Evolutionary conservation across 441 rosid genomes (phyloP), one percentile per base, ranked within the genome.

Genomic region (Manihot esculenta): DNA sequence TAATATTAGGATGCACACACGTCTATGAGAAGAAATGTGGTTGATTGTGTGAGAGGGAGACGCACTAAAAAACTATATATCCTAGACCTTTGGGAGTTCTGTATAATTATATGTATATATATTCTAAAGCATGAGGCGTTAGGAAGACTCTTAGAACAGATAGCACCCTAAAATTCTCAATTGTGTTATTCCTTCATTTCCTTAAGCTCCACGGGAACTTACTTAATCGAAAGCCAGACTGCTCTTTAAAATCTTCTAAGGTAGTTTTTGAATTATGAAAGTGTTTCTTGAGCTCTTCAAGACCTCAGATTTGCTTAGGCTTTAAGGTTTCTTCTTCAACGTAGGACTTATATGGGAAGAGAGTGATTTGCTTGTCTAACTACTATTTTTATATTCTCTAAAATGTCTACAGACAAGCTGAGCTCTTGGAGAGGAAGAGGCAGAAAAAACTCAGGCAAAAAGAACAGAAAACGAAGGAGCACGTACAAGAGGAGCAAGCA

Each of bases 391-490:
- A n/a, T 76, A 23, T 50, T 69, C n/a, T 67, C 48, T 17, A 50
- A 73, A 69, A 65, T 54, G 27, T 48, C 54, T 74, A 59, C 73
- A 94, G 99, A 81, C 97, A 86, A 78, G 91, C 90, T 69, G 94
- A 89, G 79, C 85, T 90, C 70, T 74, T 87, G 84, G 96, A 93
- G 80, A 85, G 84, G 86, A 95, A 86, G 80, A 87, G 88, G 81
- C 91, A 75, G 84, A 91, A 87, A 76, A 89, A 88, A 82, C 92
- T 88, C 56, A 83, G 96, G 85, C 97, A 89, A 81, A 95, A 87
- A 77, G 93, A 88, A 62, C 95, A 83, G 76, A 92, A 84, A 83
- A 87, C 87, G 60, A 91, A 88, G 83, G 97, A 88, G 69, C 93
- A 83, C 66, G 80, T 72, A 72, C 78, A 69, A 53, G 84, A 49